phyloP scores from a whole-genome alignment of 2,329 filamentous ascomycete genomes.

The Penicillium expansum region DNA sequence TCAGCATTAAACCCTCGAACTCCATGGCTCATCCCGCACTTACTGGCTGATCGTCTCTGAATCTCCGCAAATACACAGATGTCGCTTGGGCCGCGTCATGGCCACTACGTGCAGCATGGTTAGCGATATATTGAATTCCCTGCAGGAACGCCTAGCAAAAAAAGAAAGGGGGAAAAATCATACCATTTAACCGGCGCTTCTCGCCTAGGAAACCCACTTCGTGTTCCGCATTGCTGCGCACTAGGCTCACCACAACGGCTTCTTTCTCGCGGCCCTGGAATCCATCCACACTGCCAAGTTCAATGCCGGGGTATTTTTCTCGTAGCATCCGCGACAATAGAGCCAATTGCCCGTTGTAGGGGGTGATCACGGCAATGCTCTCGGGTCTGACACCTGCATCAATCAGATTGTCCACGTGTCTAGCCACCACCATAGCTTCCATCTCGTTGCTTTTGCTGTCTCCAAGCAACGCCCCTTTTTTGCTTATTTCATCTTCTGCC shows the following conservation, averaged over 20 bases:
- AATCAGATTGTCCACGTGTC: constrained; percentile 75
- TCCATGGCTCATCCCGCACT: constrained; percentile 41
- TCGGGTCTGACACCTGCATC: constrained; percentile 73
- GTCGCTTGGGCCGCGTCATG: constrained; percentile 91
- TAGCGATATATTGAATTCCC: constrained; percentile 4
- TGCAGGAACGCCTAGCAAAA: neutral
- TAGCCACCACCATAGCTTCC: constrained; percentile 76
- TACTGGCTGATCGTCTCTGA: constrained; percentile 88
- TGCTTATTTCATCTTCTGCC: constrained; percentile 64
- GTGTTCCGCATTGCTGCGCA: constrained; percentile 79
- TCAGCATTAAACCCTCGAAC: constrained; percentile 2
- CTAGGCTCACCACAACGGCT: constrained; percentile 87
- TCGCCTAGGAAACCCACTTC: constrained; percentile 94
- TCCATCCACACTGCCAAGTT: constrained; percentile 94
- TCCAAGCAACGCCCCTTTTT: constrained; percentile 55
- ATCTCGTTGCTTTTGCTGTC: constrained; percentile 90
- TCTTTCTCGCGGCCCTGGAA: constrained; percentile 98
- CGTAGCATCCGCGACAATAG: constrained; percentile 73
- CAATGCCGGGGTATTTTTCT: constrained; percentile 76
- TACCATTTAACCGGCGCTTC: constrained; percentile 88
- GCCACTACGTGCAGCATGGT: constrained; percentile 61
- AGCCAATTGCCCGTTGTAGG: constrained; percentile 91
- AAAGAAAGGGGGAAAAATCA: constrained; percentile 26
- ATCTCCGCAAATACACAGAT: constrained; percentile 87
- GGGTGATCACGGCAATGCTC: constrained; percentile 90